Percentiles rank a stretch among this genome's conserved stretches.
Conservation (phyloP, 495 filamentous ascomycete genomes). For the Trichoderma gamsii region DNA sequence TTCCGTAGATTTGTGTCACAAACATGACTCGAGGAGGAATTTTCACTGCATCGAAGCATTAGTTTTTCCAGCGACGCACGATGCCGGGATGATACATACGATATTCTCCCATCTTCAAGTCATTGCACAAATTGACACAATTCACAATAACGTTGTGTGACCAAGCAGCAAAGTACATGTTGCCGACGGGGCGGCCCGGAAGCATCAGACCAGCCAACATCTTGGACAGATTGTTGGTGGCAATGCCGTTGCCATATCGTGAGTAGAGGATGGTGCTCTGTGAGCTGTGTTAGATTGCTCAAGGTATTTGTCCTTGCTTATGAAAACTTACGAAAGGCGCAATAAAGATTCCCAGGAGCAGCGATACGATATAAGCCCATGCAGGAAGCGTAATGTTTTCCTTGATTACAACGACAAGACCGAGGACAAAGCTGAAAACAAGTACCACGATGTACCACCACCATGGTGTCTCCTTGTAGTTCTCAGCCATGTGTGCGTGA, state of each 20-base stretch:
- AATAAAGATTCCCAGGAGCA: not conserved
- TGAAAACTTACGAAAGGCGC: not conserved
- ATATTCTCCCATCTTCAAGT: conserved; percentile 27
- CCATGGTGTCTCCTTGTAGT: conserved; percentile 2
- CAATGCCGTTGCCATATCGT: conserved; percentile 8
- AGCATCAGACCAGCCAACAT: conserved; percentile 26
- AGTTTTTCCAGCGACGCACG: conserved; percentile 22
- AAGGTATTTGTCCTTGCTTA: not conserved
- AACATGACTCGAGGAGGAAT: conserved; percentile 39
- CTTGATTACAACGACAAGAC: conserved; percentile 5
- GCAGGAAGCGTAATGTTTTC: conserved; percentile 7
- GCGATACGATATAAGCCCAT: not conserved
- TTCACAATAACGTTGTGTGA: conserved; percentile 26
- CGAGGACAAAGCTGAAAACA: conserved; percentile 7
- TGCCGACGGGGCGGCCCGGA: conserved; percentile 24
- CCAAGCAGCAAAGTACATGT: conserved; percentile 24
- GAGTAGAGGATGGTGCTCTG: conserved; percentile 7
- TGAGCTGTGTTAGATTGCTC: not conserved
- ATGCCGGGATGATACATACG: not conserved
- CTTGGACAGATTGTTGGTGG: conserved; percentile 33
- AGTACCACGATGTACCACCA: not conserved
- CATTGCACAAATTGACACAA: conserved; percentile 26
- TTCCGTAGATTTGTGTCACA: conserved; percentile 32
- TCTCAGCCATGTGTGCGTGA: not conserved
- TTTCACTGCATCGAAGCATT: conserved; percentile 22